Base-by-base conservation (phyloP, 345 rosid species). In the Garcia nutans region DNA sequence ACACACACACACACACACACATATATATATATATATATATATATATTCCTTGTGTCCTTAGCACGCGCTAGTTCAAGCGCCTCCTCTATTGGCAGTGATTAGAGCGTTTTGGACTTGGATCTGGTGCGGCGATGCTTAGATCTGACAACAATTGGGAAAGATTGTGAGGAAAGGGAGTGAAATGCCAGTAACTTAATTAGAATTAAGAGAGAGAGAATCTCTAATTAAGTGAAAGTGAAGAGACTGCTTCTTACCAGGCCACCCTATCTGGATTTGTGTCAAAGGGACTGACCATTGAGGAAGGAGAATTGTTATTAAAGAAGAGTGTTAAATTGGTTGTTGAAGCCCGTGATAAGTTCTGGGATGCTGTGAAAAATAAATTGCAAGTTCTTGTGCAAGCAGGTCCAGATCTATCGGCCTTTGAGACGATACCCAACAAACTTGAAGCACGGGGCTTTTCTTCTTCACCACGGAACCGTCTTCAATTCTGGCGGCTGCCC, bases 51-150 rank as follows among this genome's bases (percentile, higher is more conserved):
- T n/a, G n/a, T n/a, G n/a, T n/a, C n/a, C n/a, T n/a, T n/a, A n/a
- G n/a, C n/a, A n/a, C n/a, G n/a, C 76, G 93, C 98, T 84, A 90
- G 87, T 81, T 96, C 98, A 74, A 96, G 71, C 56, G 93, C 99
- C 89, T 90, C 99, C 88, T 96, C 99, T 98, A 96, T 96, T 24
- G 58, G 26, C 10, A 63, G 45, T 68, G 10, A 22, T 22, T 6
- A 47, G 17, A 52, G 19, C 23, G 8, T 9, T 10, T 13, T 22
- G 33, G n/a, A 13, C 58, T 44, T 33, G 78, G 78, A 68, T 74
- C 74, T 79, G 78, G 69, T 33, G 63, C 74, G 65, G 17, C 65
- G 12, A 13, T 11, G 57, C 74, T 72, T 87, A 83, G 91, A 89
- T 90, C 89, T 84, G 86, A 56, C 60, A 47, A 70, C 67, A 41